Conservation (phyloP, 208 protist species). For the Trypanosoma mega region DNA sequence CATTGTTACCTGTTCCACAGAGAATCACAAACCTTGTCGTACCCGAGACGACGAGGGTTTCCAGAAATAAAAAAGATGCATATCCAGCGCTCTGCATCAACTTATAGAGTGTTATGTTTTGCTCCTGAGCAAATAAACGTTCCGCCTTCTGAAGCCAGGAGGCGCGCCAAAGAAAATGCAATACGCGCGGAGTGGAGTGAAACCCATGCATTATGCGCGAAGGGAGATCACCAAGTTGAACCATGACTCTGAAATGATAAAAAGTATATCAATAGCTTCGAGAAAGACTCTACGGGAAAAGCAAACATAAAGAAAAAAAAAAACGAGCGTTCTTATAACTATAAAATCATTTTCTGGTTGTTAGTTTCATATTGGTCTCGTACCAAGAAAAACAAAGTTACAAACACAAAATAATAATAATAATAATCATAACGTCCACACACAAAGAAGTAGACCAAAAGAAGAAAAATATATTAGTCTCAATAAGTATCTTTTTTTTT, state of each 20-base stretch:
- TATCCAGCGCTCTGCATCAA: slow-evolving; percentile 72
- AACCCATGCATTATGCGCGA: slow-evolving; percentile 26
- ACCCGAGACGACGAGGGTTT: not conserved
- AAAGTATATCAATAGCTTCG: too few species aligned
- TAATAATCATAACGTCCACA: too few species aligned
- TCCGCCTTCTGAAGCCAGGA: slow-evolving; percentile 72
- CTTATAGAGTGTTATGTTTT: slow-evolving; percentile 47
- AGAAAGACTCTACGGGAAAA: too few species aligned
- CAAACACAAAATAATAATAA: slow-evolving; percentile 9
- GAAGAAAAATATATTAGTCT: too few species aligned
- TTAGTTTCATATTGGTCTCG: too few species aligned
- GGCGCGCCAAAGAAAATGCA: slow-evolving; percentile 53
- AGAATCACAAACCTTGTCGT: slow-evolving; percentile 64
- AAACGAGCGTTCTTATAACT: too few species aligned
- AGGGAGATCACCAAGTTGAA: slow-evolving; percentile 18
- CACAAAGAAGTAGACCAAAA: too few species aligned
- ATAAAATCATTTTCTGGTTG: too few species aligned
- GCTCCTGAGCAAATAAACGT: slow-evolving; percentile 47
- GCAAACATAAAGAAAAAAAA: too few species aligned
- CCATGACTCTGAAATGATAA: too few species aligned
- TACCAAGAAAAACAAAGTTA: slow-evolving; percentile 10
- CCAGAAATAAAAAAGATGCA: slow-evolving; percentile 53
- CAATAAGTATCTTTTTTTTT: not conserved
- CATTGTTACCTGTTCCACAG: slow-evolving; percentile 85
- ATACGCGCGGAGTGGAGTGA: not conserved